These are phyloP conservation scores for Hylodesmum podocarpum DNA, from an alignment of 306 rosid genomes.

Conservation along the genomic window DNA sequence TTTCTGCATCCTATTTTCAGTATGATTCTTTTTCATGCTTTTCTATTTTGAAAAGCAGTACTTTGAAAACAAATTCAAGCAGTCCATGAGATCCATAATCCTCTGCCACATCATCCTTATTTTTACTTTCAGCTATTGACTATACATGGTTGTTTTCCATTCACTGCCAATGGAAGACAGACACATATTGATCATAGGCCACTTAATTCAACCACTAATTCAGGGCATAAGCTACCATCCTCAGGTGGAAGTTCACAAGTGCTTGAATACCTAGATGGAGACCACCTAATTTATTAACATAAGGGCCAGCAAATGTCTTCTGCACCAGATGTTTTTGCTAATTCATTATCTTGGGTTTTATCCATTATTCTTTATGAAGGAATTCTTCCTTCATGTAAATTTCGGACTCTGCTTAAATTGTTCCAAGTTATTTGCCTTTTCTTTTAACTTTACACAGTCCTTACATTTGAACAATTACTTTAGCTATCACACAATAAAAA, in stretches of 20 bases:
- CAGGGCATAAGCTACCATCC: background rate
- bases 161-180: conserved; percentile 7
- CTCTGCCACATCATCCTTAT: background rate
- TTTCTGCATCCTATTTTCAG: background rate
- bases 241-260: background rate
- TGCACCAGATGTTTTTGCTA: background rate
- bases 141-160: background rate
- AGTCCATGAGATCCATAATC: background rate
- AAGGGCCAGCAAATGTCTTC: background rate
- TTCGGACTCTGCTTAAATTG: background rate
- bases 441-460: background rate
- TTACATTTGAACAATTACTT: background rate
- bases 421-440: background rate
- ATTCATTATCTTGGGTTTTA: conserved; percentile 1
- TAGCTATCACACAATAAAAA: background rate
- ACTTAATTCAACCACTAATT: conserved; percentile 9
- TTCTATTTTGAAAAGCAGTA: background rate
- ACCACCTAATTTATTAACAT: background rate
- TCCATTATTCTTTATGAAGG: conserved; percentile 1
- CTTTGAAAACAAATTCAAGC: background rate
- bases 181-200: background rate
- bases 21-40: background rate
- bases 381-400: background rate
- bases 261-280: background rate
- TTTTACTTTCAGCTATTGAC: background rate